Evolutionary conservation across 805 yeast genomes (phyloP), one percentile per base, ranked within the genome.

Genomic region (Saccharomycopsis sp.): DNA sequence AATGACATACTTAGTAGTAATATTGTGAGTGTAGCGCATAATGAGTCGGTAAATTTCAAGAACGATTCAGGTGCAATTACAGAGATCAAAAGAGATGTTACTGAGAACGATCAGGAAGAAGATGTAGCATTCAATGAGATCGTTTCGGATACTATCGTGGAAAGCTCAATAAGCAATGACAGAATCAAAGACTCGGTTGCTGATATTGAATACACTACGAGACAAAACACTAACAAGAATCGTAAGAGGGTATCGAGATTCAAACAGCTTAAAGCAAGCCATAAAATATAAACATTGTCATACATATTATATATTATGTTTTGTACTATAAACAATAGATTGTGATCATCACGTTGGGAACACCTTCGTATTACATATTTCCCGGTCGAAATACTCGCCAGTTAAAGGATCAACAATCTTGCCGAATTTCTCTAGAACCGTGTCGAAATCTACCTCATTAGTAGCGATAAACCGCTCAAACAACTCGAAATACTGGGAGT

Each of bases 281-380:
- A 54, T n/a, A 56, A 54, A 23, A 2, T 55, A 24, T 29, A 29
- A 20, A 49, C 24, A 19, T 49, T 20, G 29, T 17, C 49, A 14
- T 44, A 44, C 17, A 44, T 14, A 44, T 44, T 44, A 17, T 14
- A 44, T 12, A 17, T 12, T 12, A 15, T n/a, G n/a, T n/a, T n/a
- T n/a, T n/a, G n/a, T n/a, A n/a, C n/a, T n/a, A n/a, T n/a, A n/a
- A n/a, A n/a, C n/a, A n/a, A n/a, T n/a, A n/a, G n/a, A n/a, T n/a
- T n/a, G n/a, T n/a, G n/a, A n/a, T n/a, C n/a, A 51, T 54, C 24
- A 61, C 20, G 64, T 62, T 14, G 64, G 64, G 50, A 62, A 62
- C 14, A 62, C 64, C 34, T 57, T 62, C 2, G 20, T 25, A 14
- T 47, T 20, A 34, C 61, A 59, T 14, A 54, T 35, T 2, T 47